Base-by-base conservation (phyloP, 2,329 filamentous ascomycete species). In the Sporothrix phasma region DNA sequence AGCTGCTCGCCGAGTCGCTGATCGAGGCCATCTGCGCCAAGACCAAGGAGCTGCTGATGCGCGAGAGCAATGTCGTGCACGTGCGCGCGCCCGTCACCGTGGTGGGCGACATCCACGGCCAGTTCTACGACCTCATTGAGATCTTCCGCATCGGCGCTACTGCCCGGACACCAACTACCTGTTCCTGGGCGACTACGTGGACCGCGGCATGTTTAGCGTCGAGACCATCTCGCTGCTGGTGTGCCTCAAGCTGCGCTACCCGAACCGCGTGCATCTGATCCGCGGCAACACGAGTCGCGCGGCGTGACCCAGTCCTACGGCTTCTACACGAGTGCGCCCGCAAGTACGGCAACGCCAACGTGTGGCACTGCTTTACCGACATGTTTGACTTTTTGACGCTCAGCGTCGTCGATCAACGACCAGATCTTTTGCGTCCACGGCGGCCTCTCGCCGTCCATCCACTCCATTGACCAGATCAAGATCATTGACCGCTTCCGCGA, bases 11-110 rank as follows among this genome's bases (percentile, higher is more conserved):
- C 72, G 94, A 99, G 78, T 96, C 93, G 47, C 92, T 99, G 69
- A 93, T 99, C 76, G 94, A 99, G 79, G 94, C 94, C 72, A 93
- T 99, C 85, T 99, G 94, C 80, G 92, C 94, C 76, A 99, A 99
- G 77, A 94, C 95, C 24, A 99, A 99, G 75, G 94, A 99, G 80
- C 82, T 99, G 70, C 84, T 99, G 70, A 99, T 99, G 94, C 93
- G 95, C 74, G 94, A 99, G 85, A 97, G 93, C 84, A 99, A 99
- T 78, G 94, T 99, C 67, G 94, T 99, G 66, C 94, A 99, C 76
- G 95, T 99, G 67, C 86, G 87, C 71, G 92, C 94, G 37, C 94
- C 94, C 1, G 91, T 99, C 65, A 99, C 94, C 17, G 94, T 99
- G 10, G 94, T 99, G 45, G 94, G 94, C 69, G 94, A 99, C 75